Evolutionary conservation across 2,329 filamentous ascomycete species (phyloP).

Genomic region (Pestalotiopsis sp.): DNA sequence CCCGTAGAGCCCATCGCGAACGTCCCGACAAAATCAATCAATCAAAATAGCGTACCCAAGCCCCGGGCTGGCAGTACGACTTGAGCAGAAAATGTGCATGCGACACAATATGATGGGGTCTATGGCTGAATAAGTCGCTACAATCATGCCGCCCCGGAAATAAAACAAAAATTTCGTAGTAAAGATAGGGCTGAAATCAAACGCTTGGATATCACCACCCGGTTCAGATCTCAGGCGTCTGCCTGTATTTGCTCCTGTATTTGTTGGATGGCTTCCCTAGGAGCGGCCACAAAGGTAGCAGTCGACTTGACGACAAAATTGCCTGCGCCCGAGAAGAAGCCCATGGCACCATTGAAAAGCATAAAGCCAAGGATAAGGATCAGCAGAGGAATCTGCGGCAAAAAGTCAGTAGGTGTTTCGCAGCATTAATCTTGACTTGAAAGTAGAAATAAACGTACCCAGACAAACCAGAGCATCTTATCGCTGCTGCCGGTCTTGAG

Average conservation of each 20-base stretch:
- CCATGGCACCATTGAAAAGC: constrained; percentile 35
- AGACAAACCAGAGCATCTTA: constrained; percentile 69
- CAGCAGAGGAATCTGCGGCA: constrained; percentile 38
- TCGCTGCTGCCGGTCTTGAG: constrained; percentile 66
- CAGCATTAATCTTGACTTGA: not conserved
- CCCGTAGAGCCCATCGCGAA: too few relatives aligned
- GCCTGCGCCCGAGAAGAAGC: constrained; percentile 22
- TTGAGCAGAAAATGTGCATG: not conserved
- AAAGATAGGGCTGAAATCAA: not conserved
- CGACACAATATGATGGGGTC: not conserved
- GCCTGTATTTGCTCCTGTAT: constrained; percentile 13
- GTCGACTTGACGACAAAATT: constrained; percentile 17
- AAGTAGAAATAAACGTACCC: constrained; percentile 47
- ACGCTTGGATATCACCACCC: not conserved
- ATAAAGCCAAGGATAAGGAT: constrained; percentile 38
- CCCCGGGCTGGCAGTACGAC: not conserved
- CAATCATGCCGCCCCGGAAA: not conserved
- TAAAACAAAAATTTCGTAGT: not conserved
- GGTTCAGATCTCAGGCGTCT: not conserved
- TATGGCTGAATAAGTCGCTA: not conserved
- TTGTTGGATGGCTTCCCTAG: constrained; percentile 20
- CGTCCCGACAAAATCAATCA: too few relatives aligned
- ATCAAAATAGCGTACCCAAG: not conserved
- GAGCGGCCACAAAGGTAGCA: constrained; percentile 20
- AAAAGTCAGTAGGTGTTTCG: constrained; percentile 5